phyloP scores from a whole-genome alignment of 768 basidiomycete species.

The Rhizopogon sp. region DNA sequence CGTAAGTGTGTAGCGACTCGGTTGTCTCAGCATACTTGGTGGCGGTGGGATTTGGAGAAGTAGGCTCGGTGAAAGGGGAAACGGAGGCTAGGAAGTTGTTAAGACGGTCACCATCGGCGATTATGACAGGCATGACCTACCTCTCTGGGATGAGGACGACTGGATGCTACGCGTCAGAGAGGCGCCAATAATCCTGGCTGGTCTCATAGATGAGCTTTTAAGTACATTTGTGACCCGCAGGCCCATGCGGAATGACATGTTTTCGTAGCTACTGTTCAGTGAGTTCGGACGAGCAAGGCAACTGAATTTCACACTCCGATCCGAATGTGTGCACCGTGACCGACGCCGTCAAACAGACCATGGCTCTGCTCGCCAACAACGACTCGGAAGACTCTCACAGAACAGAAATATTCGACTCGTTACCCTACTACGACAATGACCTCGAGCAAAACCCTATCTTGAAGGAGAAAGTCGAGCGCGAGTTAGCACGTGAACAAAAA shows the following conservation, averaged over 20 bases:
- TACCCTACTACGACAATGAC: constrained; percentile 95
- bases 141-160: constrained; percentile 42
- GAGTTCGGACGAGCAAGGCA: constrained; percentile 11
- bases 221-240: constrained; percentile 40
- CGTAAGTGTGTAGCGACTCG: constrained; percentile 82
- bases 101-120: background rate
- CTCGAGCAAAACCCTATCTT: constrained; percentile 69
- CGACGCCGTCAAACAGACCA: constrained; percentile 7
- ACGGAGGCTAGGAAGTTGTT: constrained; percentile 43
- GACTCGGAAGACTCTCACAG: constrained; percentile 2
- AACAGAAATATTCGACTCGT: constrained; percentile 62
- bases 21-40: constrained; percentile 68
- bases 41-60: constrained; percentile 81
- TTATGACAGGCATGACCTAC: constrained; percentile 25
- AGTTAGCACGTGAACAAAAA: constrained; percentile 68
- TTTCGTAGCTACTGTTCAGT: constrained; percentile 8
- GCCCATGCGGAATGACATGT: constrained; percentile 44
- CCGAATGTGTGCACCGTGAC: background rate
- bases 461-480: constrained; percentile 70
- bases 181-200: constrained; percentile 18
- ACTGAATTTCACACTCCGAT: constrained; percentile 3
- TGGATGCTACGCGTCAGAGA: constrained; percentile 40
- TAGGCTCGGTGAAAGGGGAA: constrained; percentile 84
- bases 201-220: constrained; percentile 33
- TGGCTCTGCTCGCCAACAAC: constrained; percentile 17